Evolutionary conservation across 2,329 filamentous ascomycete species (phyloP).

Genomic region (Bipolaris zeicola): DNA sequence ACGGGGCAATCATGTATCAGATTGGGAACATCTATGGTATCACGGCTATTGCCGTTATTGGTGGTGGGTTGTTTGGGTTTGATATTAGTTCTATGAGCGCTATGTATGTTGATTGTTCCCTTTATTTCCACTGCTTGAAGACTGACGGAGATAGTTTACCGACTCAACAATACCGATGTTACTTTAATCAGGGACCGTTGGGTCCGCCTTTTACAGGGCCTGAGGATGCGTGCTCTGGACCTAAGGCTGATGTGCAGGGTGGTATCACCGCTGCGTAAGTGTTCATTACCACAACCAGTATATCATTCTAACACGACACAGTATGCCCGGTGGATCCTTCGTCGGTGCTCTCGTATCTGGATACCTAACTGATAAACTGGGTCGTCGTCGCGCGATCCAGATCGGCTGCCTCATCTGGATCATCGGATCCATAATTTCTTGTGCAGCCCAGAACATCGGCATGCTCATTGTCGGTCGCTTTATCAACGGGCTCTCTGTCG

Average conservation of each 20-base stretch:
- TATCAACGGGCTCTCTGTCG: slow-evolving; percentile 74
- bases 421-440: slow-evolving; percentile 67
- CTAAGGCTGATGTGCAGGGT: slow-evolving; percentile 62
- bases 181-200: slow-evolving; percentile 65
- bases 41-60: slow-evolving; percentile 63
- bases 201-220: slow-evolving; percentile 45
- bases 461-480: slow-evolving; percentile 76
- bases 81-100: slow-evolving; percentile 76
- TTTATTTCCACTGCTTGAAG: no score
- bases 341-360: slow-evolving; percentile 67
- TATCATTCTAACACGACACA: not conserved
- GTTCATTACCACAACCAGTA: not conserved
- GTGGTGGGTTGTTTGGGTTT: slow-evolving; percentile 76
- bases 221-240: slow-evolving; percentile 57
- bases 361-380: slow-evolving; percentile 62
- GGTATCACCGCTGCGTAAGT: slow-evolving; percentile 55
- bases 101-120: slow-evolving; percentile 45
- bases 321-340: slow-evolving; percentile 73
- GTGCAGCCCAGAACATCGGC: slow-evolving; percentile 66
- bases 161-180: slow-evolving; percentile 71
- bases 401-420: slow-evolving; percentile 60
- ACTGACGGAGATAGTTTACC: slow-evolving; percentile 58
- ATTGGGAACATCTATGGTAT: slow-evolving; percentile 65
- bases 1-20: slow-evolving; percentile 35
- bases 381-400: slow-evolving; percentile 61